Base-by-base conservation (phyloP, 1,139 yeast genomes). In the Zhuliangozyma blackwelliae region DNA sequence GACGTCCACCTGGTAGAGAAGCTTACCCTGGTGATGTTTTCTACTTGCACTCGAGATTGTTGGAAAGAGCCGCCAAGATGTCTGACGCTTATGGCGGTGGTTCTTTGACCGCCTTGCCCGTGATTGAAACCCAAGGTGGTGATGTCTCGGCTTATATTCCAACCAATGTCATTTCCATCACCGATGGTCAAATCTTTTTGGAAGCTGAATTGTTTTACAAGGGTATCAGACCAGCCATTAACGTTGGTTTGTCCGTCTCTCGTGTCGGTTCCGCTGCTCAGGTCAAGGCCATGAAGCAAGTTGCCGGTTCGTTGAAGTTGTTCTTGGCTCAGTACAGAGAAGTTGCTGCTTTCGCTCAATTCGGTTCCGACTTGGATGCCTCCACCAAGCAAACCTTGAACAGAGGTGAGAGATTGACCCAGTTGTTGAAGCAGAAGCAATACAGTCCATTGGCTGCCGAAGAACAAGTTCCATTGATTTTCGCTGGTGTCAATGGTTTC, bases 181-280 rank as follows among this genome's bases (percentile, higher is more conserved):
- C 96, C 47, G 96, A 88, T 68, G 96, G 96, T 69, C 96, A 88
- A 77, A 89, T 88, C 68, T 88, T 89, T 94, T 82, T 89, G 81
- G 97, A 89, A 79, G 95, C 97, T 70, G 98, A 92, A 78, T 82
- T 92, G 72, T 92, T 92, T 94, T 89, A 92, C 92, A 92, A 90
- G 83, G 98, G 98, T 89, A 90, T 92, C 72, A 89, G 98, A 82
- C 98, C 98, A 66, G 97, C 98, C 63, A 92, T 92, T 65, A 92
- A 92, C 74, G 97, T 92, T 72, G 98, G 98, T 90, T 84, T 92
- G 66, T 92, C 98, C 62, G 98, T 92, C 63, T 92, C 98, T 61
- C 96, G 98, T 82, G 98, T 92, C 79, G 98, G 98, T 77, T 92
- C 98, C 55, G 98, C 98, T 64, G 98, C 98, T 65, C 98, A 92